Conservation (phyloP, 2,329 filamentous ascomycete genomes). For the Gyromitra esculenta region DNA sequence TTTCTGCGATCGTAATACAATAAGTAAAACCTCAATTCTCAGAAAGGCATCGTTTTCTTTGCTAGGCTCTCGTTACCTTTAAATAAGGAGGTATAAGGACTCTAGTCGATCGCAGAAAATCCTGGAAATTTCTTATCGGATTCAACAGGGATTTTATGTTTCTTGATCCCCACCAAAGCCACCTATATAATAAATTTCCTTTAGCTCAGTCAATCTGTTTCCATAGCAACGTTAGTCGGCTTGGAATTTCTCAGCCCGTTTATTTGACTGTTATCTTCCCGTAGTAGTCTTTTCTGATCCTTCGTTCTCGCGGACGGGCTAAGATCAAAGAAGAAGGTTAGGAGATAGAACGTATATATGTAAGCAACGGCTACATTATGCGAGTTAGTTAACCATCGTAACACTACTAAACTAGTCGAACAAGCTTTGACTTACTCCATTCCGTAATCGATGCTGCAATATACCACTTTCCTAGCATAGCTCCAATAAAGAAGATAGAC, state of each 20-base stretch:
- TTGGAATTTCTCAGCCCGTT: no score
- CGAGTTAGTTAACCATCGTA: not conserved
- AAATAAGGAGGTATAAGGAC: no score
- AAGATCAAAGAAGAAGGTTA: slow-evolving; percentile 88
- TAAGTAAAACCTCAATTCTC: no score
- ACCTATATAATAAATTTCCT: not conserved
- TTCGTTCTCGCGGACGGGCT: slow-evolving; percentile 67
- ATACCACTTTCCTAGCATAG: slow-evolving; percentile 64
- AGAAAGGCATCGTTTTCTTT: no score
- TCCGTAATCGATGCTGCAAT: slow-evolving; percentile 82
- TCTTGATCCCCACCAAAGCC: not conserved
- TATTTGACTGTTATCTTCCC: not conserved
- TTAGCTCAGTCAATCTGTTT: not conserved
- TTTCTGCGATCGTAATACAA: no score
- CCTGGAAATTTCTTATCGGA: not conserved
- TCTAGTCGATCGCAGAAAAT: not conserved
- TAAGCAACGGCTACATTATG: slow-evolving; percentile 70
- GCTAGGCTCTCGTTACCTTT: no score
- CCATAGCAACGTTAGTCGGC: no score
- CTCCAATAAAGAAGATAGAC: slow-evolving; percentile 72
- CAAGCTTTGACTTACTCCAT: slow-evolving; percentile 63
- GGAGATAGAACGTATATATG: slow-evolving; percentile 86
- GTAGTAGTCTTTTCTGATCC: slow-evolving; percentile 16
- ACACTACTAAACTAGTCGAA: no score
- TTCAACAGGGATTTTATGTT: not conserved